A percentile compares a stretch with the other conserved stretches of the same genome.
These are phyloP conservation scores for Curvularia eragrostidis DNA, from an alignment of 2,329 filamentous ascomycete species.

Conservation along the genomic window DNA sequence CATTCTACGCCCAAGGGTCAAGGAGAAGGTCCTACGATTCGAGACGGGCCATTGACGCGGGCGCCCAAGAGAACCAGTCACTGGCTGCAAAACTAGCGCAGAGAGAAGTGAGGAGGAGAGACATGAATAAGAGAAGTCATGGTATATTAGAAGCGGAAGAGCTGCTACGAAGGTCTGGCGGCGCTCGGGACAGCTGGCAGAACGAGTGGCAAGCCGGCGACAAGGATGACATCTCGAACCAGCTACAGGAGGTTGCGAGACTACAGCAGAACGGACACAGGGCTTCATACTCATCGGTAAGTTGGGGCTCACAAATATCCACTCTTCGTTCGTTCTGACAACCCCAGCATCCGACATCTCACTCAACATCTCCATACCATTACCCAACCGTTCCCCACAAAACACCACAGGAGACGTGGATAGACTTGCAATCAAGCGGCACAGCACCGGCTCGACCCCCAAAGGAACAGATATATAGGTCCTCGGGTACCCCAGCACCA, in stretches of 20 bases:
- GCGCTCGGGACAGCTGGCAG: slow-evolving; percentile 63
- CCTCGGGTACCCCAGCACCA: slow-evolving; percentile 30
- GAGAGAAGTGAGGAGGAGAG: slow-evolving; percentile 45
- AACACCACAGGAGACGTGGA: slow-evolving; percentile 46
- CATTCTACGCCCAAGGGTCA: slow-evolving; percentile 15
- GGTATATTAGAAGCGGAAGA: slow-evolving; percentile 66
- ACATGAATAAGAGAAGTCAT: slow-evolving; percentile 55
- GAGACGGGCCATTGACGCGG: slow-evolving; percentile 41
- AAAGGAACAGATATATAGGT: slow-evolving; percentile 37
- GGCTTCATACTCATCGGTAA: slow-evolving; percentile 35
- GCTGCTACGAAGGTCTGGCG: slow-evolving; percentile 60
- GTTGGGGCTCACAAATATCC: not conserved
- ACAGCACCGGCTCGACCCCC: slow-evolving; percentile 51
- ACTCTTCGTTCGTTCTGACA: slow-evolving; percentile 18
- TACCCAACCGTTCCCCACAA: slow-evolving; percentile 56
- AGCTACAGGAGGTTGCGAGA: slow-evolving; percentile 60
- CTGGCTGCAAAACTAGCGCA: slow-evolving; percentile 46
- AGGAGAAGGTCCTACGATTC: slow-evolving; percentile 35
- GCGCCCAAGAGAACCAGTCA: slow-evolving; percentile 35
- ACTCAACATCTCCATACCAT: slow-evolving; percentile 46
- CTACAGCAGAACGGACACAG: slow-evolving; percentile 39
- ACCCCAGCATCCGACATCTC: slow-evolving; percentile 35
- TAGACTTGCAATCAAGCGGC: slow-evolving; percentile 26
- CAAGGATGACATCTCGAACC: slow-evolving; percentile 59
- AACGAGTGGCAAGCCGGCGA: slow-evolving; percentile 43